Evolutionary conservation across 139 green algal genomes (phyloP), one percentile per base, ranked within the genome.

Genomic region (Chlorella sorokiniana): DNA sequence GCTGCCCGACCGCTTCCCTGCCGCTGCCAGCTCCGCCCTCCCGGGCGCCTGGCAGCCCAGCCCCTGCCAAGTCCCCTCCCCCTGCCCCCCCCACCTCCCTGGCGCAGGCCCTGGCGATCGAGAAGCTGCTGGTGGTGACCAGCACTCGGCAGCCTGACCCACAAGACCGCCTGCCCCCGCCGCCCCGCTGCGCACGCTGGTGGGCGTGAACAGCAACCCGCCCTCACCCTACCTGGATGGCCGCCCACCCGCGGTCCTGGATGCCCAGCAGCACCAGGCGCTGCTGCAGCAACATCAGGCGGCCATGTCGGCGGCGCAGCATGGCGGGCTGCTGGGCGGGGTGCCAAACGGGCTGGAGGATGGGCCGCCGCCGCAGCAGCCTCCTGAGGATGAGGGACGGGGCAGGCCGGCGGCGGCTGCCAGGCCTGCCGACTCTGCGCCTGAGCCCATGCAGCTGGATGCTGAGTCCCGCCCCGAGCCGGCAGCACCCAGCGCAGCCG

Each of bases 111-210:
- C 10, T 88, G 23, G 91, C 90, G 0, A 77, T 95, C 16, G 89
- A 94, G 62, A 89, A 86, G 75, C 85, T 93, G 38, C 75, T 95
- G 27, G 64, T 88, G 40, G 91, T 95, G 29, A 92, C 83, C 40
- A 85, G 68, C 29, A 84, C 85, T 33, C 38, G 48, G 40, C 76
- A 81, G n/a, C 69, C 71, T 27, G 72, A 72, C 29, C 14, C 67
- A 10, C 37, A 27, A 8, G 65, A 29, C 1, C 59, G 40, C 40
- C 79, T 62, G 6, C 87, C 84, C 5, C 76, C 79, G 25, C 79
- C 44, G 1, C 84, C 84, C 11, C 23, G 45, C 54, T 92, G 33
- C 27, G 37, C 27, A 29, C 48, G 1, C 76, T 93, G 10, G 61
- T n/a, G 3, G 68, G 63, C 6, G 86, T 93, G 31, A 93, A 93